Evolutionary conservation across 768 basidiomycete genomes (phyloP).

Genomic region (Tylopilus rubrobrunneus): DNA sequence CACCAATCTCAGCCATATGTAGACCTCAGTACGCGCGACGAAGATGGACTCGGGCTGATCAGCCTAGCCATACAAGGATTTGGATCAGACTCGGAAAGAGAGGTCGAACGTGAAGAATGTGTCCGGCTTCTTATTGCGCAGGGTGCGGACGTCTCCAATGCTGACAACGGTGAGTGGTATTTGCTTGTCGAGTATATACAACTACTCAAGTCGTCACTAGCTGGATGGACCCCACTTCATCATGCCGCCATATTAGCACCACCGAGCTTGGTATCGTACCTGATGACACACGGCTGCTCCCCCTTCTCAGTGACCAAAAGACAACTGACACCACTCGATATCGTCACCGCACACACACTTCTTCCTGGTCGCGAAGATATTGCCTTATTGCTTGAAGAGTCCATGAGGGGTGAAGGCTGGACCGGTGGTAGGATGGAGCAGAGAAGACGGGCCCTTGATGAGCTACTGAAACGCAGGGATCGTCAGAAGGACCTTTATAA

Average conservation of each 20-base stretch:
- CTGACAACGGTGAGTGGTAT: slow-evolving; percentile 57
- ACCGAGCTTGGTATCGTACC: slow-evolving; percentile 85
- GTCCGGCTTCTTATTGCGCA: slow-evolving; percentile 75
- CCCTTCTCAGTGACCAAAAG: slow-evolving; percentile 72
- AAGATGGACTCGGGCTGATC: slow-evolving; percentile 81
- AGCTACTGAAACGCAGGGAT: slow-evolving; percentile 49
- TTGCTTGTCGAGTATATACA: background rate
- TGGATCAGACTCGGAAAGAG: slow-evolving; percentile 74
- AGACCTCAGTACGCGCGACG: slow-evolving; percentile 71
- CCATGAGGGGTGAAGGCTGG: slow-evolving; percentile 85
- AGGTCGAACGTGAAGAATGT: slow-evolving; percentile 89
- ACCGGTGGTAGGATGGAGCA: slow-evolving; percentile 73
- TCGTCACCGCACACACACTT: slow-evolving; percentile 79
- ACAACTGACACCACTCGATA: slow-evolving; percentile 83
- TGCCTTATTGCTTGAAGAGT: slow-evolving; percentile 80
- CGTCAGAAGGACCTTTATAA: slow-evolving; percentile 54
- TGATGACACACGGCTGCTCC: slow-evolving; percentile 90
- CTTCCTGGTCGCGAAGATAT: slow-evolving; percentile 83
- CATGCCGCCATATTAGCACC: slow-evolving; percentile 87
- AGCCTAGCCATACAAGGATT: slow-evolving; percentile 79
- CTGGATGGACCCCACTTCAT: slow-evolving; percentile 94
- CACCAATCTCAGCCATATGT: slow-evolving; percentile 60
- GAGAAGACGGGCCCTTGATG: slow-evolving; percentile 56
- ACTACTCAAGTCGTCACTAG: slow-evolving; percentile 37
- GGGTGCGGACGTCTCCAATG: slow-evolving; percentile 59